Evolutionary conservation across 306 rosid species (phyloP).

Genomic region (Malus fusca): DNA sequence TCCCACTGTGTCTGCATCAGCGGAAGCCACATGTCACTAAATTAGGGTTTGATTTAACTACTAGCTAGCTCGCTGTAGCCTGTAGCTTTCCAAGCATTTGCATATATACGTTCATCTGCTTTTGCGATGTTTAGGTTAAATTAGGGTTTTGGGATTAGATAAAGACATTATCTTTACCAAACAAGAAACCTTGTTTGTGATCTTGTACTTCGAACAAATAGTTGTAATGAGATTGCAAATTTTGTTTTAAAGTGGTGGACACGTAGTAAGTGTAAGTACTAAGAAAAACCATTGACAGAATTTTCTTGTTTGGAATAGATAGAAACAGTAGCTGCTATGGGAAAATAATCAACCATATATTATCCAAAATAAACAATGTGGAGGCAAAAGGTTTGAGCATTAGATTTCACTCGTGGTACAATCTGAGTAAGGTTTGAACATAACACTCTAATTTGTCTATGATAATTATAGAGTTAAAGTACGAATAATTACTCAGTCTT

Average conservation of each 20-base stretch:
- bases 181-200: not conserved
- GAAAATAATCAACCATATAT: not conserved
- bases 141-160: not conserved
- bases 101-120: not conserved
- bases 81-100: slow-evolving; percentile 1
- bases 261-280: not conserved
- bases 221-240: not conserved
- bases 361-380: not conserved
- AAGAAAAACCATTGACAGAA: not conserved
- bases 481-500: too few species aligned
- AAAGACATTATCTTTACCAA: not conserved
- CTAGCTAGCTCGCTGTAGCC: not conserved
- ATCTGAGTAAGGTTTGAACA: too few species aligned
- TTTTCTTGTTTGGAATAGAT: not conserved
- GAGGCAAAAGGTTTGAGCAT: not conserved
- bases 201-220: not conserved
- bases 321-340: not conserved
- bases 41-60: not conserved
- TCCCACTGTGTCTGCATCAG: not conserved
- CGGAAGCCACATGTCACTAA: not conserved
- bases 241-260: too few species aligned
- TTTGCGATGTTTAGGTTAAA: not conserved
- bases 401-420: too few species aligned
- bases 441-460: too few species aligned
- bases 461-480: too few species aligned